Evolutionary conservation across 345 rosid genomes (phyloP), one percentile per base, ranked within the genome.

Genomic region (Salix exigua): DNA sequence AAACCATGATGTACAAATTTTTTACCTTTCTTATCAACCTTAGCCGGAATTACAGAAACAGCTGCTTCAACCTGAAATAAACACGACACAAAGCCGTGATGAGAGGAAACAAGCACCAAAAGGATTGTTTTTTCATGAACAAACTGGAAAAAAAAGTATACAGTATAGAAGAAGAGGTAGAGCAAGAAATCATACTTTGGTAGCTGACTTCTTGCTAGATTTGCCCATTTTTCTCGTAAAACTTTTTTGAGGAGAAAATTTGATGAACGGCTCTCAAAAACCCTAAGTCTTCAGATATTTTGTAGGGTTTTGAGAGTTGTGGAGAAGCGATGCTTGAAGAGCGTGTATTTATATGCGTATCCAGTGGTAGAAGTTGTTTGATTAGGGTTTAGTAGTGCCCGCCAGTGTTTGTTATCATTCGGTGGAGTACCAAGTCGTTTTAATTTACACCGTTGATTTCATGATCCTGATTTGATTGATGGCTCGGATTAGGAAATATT

Each of bases 1-100:
- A 0, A 26, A 14, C 28, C 30, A 16, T 26, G 5, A 46, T 26
- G 37, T 14, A 25, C n/a, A 18, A 30, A 10, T 18, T n/a, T 13
- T 35, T 67, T 68, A 76, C 79, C 79, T 76, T 77, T 70, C 79
- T 77, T 77, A 7, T 19, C 13, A 69, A 68, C 46, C 14, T 76
- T 76, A 30, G 58, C 67, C 7, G 74, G 74, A 31, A 19, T 26
- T 21, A 77, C 74, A 42, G 79, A 68, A 76, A 73, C 31, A 40
- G 67, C 79, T 8, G 68, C 74, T 21, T 62, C 73, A 77, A 77
- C 79, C 79, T 77, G 33, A 19, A 70, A 33, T 33, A 23, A 58
- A 60, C 50, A 38, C 2, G 12, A 44, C 9, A 31, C 71, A 26
- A 30, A 37, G 17, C 19, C 38, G 28, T 23, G 65, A n/a, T 33